These are phyloP conservation scores for Sugiyamaella castrensis DNA, from an alignment of 1,139 yeast genomes.

Conservation along the genomic window DNA sequence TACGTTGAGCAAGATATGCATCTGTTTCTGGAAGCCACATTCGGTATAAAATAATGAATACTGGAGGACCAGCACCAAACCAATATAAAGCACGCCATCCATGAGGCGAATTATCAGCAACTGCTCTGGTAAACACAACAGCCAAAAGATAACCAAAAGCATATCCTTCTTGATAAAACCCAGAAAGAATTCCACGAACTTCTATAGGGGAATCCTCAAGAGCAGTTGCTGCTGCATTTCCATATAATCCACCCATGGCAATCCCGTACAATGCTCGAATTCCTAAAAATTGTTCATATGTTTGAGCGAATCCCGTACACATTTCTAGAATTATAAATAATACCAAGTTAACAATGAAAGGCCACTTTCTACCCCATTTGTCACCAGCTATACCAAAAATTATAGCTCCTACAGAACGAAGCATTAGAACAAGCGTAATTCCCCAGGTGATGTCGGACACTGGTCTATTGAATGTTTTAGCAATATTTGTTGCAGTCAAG, in stretches of 20 bases:
- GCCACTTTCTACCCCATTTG: slow-evolving; percentile 70
- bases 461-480: slow-evolving; percentile 48
- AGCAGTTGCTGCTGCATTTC: slow-evolving; percentile 65
- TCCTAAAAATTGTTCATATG: slow-evolving; percentile 61
- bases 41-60: slow-evolving; percentile 55
- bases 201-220: slow-evolving; percentile 63
- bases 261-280: slow-evolving; percentile 69
- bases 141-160: slow-evolving; percentile 67
- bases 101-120: slow-evolving; percentile 49
- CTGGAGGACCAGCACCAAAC: slow-evolving; percentile 73
- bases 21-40: slow-evolving; percentile 58
- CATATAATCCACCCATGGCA: slow-evolving; percentile 70
- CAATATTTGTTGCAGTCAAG: slow-evolving; percentile 55
- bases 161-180: slow-evolving; percentile 69
- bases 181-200: slow-evolving; percentile 60
- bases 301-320: slow-evolving; percentile 69
- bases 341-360: slow-evolving; percentile 53
- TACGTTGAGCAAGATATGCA: slow-evolving; percentile 43
- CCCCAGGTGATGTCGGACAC: slow-evolving; percentile 72
- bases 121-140: slow-evolving; percentile 60
- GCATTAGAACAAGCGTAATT: slow-evolving; percentile 72
- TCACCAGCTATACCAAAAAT: slow-evolving; percentile 67
- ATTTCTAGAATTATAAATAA: slow-evolving; percentile 60
- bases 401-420: slow-evolving; percentile 75
- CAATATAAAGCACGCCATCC: slow-evolving; percentile 78